Conservation (phyloP, 148 eudicot genomes). For the Camellia lanceoleosa region DNA sequence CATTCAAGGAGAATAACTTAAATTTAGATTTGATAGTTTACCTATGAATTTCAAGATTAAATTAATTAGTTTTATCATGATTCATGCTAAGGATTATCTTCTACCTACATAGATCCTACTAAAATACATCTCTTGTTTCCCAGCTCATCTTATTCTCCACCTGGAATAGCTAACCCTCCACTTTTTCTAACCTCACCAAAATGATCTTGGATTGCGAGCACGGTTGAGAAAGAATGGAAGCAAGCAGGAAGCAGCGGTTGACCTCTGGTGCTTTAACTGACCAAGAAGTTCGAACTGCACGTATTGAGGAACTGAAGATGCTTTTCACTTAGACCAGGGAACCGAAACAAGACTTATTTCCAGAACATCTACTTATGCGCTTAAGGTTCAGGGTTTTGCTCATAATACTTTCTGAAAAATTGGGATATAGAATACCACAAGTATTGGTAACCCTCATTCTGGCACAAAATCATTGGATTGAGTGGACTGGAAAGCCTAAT, state of each 20-base stretch:
- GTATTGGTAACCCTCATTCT: background rate
- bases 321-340: conserved; percentile 55
- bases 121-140: too few species aligned
- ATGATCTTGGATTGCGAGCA: conserved; percentile 47
- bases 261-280: conserved; percentile 95
- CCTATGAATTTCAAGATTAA: too few species aligned
- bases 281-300: conserved; percentile 93
- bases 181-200: background rate
- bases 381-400: background rate
- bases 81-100: too few species aligned
- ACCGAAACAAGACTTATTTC: background rate
- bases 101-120: too few species aligned
- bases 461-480: background rate
- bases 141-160: too few species aligned
- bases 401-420: too few species aligned
- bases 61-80: too few species aligned
- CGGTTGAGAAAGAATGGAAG: conserved; percentile 98
- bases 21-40: too few species aligned
- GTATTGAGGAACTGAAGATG: conserved; percentile 93
- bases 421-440: background rate
- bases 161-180: too few species aligned
- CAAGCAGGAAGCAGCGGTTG: conserved; percentile 93
- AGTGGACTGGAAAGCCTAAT: background rate
- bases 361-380: background rate
- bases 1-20: too few species aligned